phyloP scores from a whole-genome alignment of 495 filamentous ascomycete genomes.

The Penicillium paxilli region DNA sequence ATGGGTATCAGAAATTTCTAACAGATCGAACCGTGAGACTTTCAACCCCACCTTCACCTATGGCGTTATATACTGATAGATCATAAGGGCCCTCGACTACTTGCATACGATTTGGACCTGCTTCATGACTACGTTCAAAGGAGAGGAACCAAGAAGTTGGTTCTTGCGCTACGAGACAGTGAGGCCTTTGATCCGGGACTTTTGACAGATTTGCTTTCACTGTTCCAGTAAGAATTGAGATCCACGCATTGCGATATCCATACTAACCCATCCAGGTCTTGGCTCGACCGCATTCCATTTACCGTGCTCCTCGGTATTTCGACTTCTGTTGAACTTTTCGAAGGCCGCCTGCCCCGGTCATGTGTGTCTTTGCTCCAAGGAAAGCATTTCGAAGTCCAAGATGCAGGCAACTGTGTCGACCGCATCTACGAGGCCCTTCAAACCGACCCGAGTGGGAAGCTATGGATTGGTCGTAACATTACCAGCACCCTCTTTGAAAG shows the following conservation, averaged over 20 bases:
- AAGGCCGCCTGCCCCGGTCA: conserved; percentile 76
- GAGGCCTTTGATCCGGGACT: conserved; percentile 87
- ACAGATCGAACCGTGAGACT: conserved; percentile 54
- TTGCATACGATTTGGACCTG: conserved; percentile 92
- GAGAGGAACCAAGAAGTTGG: conserved; percentile 58
- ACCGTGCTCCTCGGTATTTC: conserved; percentile 84
- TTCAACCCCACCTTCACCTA: background rate
- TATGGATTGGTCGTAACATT: conserved; percentile 70
- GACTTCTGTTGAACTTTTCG: conserved; percentile 87
- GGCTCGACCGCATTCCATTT: conserved; percentile 88
- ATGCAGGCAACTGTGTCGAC: conserved; percentile 72
- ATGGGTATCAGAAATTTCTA: conserved; percentile 43
- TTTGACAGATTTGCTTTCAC: conserved; percentile 71
- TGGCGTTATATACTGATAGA: conserved; percentile 14
- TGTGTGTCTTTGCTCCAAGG: conserved; percentile 71
- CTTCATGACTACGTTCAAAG: conserved; percentile 64
- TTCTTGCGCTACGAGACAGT: conserved; percentile 83
- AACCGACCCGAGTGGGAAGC: conserved; percentile 46
- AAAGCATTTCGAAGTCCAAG: conserved; percentile 79
- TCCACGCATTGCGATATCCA: background rate
- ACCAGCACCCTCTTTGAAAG: conserved; percentile 67
- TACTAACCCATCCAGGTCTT: conserved; percentile 59
- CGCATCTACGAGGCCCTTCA: conserved; percentile 73
- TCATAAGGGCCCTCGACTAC: conserved; percentile 62
- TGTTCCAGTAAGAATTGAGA: conserved; percentile 64